These are phyloP conservation scores for Backusella westeae DNA, from an alignment of 192 early-diverging fungal species.

Conservation along the genomic window DNA sequence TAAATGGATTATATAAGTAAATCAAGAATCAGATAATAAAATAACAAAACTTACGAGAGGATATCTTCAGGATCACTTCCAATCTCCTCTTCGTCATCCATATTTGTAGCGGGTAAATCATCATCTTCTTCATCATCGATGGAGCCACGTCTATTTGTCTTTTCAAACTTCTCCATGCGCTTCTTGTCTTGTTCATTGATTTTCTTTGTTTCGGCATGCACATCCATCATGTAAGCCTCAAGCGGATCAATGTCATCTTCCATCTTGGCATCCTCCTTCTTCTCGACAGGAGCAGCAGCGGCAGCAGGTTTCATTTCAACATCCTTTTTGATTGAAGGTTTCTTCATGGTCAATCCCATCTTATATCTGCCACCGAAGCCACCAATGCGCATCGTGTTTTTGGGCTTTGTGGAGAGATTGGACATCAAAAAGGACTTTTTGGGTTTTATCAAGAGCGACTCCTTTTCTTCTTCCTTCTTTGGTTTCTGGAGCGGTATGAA, in stretches of 20 bases:
- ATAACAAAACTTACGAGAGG: conserved; percentile 45
- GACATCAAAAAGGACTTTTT: neutral
- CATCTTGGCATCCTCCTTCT: conserved; percentile 28
- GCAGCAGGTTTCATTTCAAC: conserved; percentile 8
- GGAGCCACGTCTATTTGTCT: neutral
- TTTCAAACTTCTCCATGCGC: conserved; percentile 26
- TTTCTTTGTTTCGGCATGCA: conserved; percentile 68
- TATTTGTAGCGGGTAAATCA: neutral
- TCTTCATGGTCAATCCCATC: conserved; percentile 11
- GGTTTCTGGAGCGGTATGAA: conserved; percentile 16
- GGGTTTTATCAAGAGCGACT: conserved; percentile 9
- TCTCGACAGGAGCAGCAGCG: neutral
- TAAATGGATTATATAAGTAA: conserved; percentile 4
- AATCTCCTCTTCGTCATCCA: conserved; percentile 47
- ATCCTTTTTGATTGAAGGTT: neutral
- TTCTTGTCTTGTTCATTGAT: conserved; percentile 61
- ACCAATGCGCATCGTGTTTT: conserved; percentile 22
- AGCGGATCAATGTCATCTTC: conserved; percentile 66
- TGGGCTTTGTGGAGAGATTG: conserved; percentile 11
- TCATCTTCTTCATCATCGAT: conserved; percentile 42
- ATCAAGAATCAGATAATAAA: neutral
- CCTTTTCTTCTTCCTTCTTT: conserved; percentile 11
- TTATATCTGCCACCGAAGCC: conserved; percentile 13
- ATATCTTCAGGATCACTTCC: conserved; percentile 69
- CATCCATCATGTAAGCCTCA: conserved; percentile 89